These are phyloP conservation scores for Pythium chondricola DNA, from an alignment of 352 stramenopile genomes.

Conservation along the genomic window DNA sequence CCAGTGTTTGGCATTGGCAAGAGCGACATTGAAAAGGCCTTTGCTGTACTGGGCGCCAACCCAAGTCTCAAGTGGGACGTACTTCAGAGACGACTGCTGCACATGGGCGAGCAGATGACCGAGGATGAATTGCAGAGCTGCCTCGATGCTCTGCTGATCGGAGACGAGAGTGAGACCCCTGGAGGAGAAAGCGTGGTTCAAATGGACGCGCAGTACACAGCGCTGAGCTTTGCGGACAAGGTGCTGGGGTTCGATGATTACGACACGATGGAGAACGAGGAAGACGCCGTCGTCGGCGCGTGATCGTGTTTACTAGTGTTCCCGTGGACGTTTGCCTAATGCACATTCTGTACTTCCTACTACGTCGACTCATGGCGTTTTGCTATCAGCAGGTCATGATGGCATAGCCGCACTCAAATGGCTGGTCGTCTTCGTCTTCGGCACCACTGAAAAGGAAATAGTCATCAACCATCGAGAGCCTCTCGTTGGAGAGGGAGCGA, in stretches of 20 bases:
- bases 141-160: constrained; percentile 59
- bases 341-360: background rate
- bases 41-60: constrained; percentile 36
- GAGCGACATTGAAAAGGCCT: constrained; percentile 69
- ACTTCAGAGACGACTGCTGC: constrained; percentile 55
- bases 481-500: background rate
- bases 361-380: background rate
- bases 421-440: constrained; percentile 14
- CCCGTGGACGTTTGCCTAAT: background rate
- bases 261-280: constrained; percentile 23
- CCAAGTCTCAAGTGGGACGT: constrained; percentile 49
- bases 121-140: constrained; percentile 80
- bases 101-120: constrained; percentile 72
- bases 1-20: constrained; percentile 85
- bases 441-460: constrained; percentile 9
- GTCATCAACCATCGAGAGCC: background rate
- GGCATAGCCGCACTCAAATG: constrained; percentile 16
- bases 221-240: constrained; percentile 72
- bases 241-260: constrained; percentile 89
- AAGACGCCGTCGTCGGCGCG: background rate
- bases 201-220: constrained; percentile 50
- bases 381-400: constrained; percentile 18
- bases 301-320: background rate
- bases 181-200: constrained; percentile 9
- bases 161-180: constrained; percentile 15